A percentile compares a stretch with the other conserved stretches of the same genome.
These are phyloP conservation scores for Starmerella asiatica DNA, from an alignment of 805 yeast genomes.

Conservation along the genomic window DNA sequence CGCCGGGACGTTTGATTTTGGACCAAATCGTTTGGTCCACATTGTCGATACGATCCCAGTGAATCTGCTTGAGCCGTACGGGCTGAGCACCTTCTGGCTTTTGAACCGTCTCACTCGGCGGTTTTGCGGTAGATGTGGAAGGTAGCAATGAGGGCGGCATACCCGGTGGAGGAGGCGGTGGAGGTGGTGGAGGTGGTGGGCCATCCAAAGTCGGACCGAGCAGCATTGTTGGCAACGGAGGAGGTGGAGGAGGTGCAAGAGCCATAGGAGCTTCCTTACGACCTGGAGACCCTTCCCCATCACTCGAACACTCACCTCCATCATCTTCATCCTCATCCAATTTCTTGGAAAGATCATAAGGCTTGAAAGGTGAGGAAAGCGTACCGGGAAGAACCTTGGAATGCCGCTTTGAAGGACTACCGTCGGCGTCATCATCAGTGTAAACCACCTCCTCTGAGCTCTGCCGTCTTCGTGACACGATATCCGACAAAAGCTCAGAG, in stretches of 20 bases:
- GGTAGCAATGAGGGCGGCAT: slow-evolving; percentile 24
- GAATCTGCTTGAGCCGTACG: slow-evolving; percentile 68
- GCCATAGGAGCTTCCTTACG: slow-evolving; percentile 14
- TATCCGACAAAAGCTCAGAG: slow-evolving; percentile 10
- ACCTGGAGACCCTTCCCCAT: not conserved
- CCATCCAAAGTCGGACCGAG: slow-evolving; percentile 26
- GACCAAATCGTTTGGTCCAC: slow-evolving; percentile 83
- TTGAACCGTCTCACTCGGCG: slow-evolving; percentile 24
- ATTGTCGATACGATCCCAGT: slow-evolving; percentile 87
- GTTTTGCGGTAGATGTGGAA: slow-evolving; percentile 14
- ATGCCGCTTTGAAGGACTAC: not conserved
- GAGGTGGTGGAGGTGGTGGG: slow-evolving; percentile 20
- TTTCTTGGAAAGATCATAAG: not conserved
- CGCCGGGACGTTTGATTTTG: slow-evolving; percentile 28
- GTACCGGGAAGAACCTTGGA: not conserved
- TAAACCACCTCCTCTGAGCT: not conserved
- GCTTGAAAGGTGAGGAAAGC: not conserved
- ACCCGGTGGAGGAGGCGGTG: slow-evolving; percentile 23
- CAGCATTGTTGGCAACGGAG: slow-evolving; percentile 21
- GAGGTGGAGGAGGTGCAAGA: slow-evolving; percentile 10
- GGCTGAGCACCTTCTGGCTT: slow-evolving; percentile 2
- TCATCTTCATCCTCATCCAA: not conserved
- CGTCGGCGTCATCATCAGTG: not conserved
- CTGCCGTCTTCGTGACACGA: slow-evolving; percentile 4
- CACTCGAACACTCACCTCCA: not conserved